Evolutionary conservation across 306 rosid species (phyloP), one percentile per base, ranked within the genome.

Genomic region (Cucurbita moschata): DNA sequence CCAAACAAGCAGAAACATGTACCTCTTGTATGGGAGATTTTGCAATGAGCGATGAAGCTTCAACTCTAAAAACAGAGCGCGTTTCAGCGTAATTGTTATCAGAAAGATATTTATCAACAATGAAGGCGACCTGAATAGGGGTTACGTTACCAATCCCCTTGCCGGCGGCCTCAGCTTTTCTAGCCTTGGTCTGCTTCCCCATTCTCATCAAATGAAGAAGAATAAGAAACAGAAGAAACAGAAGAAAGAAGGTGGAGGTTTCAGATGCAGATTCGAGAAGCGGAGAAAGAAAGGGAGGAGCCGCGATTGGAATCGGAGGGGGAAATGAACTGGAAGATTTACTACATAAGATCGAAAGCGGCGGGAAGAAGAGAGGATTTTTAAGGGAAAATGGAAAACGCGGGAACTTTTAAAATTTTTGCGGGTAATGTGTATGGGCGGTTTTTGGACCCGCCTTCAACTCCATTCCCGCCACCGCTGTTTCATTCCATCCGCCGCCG

Each of bases 91-190:
- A 89, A 55, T 77, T 82, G 81, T 86, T 88, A 38, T 92, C 95
- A 62, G 80, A 82, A 2, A 92, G 86, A 73, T 92, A 92, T 7
- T 86, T 76, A 46, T 92, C 96, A 14, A 92, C 98, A 51, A 92
- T 87, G 92, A 88, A 89, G 5, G 98, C 98, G 76, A 92, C 75
- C 69, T 89, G 96, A 23, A 63, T 70, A 0, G 97, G 96, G 1
- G 95, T 88, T 1, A 92, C 92, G 16, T 85, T 62, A 0, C 6
- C 26, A 15, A 4, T 83, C 30, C 88, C 88, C 23, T 85, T 86
- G 7, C 84, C 86, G 1, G 84, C 73, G 18, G 38, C 26, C 8
- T 82, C 87, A 3, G 84, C 21, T 14, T 76, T 88, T 77, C 73
- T 82, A 14, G 88, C 47, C 52, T 74, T 89, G 38, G 86, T 72